Evolutionary conservation across 805 yeast species (phyloP), one percentile per base, ranked within the genome.

Genomic region (Saccharomycopsis guyanensis): DNA sequence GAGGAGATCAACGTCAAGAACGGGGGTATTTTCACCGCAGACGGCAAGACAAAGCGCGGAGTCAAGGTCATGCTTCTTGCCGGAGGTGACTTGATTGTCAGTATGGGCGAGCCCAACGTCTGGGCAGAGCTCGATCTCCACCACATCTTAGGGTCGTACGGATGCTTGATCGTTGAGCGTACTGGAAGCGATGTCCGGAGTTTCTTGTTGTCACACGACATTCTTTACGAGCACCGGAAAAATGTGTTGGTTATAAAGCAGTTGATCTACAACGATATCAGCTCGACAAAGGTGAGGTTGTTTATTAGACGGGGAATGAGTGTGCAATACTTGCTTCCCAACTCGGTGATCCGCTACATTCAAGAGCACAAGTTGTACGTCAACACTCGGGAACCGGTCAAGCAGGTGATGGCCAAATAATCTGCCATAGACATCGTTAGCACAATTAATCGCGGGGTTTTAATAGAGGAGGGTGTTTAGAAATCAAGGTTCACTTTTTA

Each of bases 101-200:
- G 94, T 38, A 93, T 93, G 97, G 98, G 98, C n/a, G 98, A 93
- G 65, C 97, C 98, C 19, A 93, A 91, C 58, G 98, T 93, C 33
- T 93, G 98, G 98, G 95, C 95, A 1, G 97, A 91, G 62, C 82
- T 75, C 48, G 98, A 93, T 64, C 71, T 93, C 57, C 95, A 88
- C 58, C 98, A 93, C 62, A 93, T 93, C 40, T 71, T 93, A 55
- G 98, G 98, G 23, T 82, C 85, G 52, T 93, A 93, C 64, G 98
- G 98, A 2, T 93, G 98, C 67, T 69, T 93, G 52, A 93, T 93
- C 42, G 96, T 93, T 19, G 98, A 93, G 69, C 74, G 98, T 56
- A 91, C 98, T 0, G 98, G 98, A 4, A 73, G 93, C 7, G 98
- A 93, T 65, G 98, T 93, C 43, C 76, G 98, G 58, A 80, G 88